Evolutionary conservation across 345 rosid genomes (phyloP).

Genomic region (Eucalyptus grandis): DNA sequence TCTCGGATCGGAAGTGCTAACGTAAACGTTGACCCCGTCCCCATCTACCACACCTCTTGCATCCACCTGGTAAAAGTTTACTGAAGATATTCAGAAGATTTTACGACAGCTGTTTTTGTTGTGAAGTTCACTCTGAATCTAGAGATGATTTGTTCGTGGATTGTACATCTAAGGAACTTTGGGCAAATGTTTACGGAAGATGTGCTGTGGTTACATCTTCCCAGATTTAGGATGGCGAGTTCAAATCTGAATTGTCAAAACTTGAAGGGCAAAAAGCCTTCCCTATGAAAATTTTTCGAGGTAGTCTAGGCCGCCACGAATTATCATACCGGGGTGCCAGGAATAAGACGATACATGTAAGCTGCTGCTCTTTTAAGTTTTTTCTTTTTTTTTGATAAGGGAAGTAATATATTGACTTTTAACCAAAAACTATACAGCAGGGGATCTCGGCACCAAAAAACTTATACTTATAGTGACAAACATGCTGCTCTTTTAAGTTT

Average conservation of each 20-base stretch:
- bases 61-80: slow-evolving; percentile 53
- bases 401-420: no score
- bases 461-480: no score
- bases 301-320: not conserved
- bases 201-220: not conserved
- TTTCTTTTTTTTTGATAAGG: no score
- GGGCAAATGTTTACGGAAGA: not conserved
- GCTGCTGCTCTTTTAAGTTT: not conserved
- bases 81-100: not conserved
- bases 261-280: not conserved
- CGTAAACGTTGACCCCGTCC: slow-evolving; percentile 66
- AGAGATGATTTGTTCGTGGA: not conserved
- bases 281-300: not conserved
- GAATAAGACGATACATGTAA: not conserved
- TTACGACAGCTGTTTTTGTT: not conserved
- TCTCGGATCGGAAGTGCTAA: slow-evolving; percentile 33
- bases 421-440: no score
- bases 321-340: not conserved
- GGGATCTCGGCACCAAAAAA: no score
- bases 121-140: not conserved
- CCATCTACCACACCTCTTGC: slow-evolving; percentile 71
- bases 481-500: not conserved
- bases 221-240: not conserved
- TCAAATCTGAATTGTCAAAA: not conserved
- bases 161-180: not conserved